Conservation (phyloP, 352 stramenopile species). For the Phytophthora nicotianae region DNA sequence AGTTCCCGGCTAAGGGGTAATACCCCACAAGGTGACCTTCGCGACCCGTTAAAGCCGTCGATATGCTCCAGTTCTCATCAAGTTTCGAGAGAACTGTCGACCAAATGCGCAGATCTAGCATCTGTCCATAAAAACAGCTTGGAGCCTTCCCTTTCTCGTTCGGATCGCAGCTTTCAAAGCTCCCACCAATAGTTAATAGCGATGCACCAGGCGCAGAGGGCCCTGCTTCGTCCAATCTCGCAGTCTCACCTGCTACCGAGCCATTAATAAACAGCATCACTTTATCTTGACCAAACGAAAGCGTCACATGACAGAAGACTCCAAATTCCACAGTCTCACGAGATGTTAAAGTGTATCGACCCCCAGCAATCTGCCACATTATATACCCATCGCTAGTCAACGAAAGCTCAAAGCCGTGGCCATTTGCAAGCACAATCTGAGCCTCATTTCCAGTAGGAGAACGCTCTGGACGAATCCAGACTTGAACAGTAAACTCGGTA, state of each 20-base stretch:
- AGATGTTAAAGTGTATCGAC: slow-evolving; percentile 44
- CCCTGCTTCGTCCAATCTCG: slow-evolving; percentile 34
- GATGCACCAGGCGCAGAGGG: slow-evolving; percentile 34
- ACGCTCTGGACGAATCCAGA: slow-evolving; percentile 62
- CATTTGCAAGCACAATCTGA: slow-evolving; percentile 68
- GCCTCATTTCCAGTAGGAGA: slow-evolving; percentile 20
- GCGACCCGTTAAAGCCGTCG: slow-evolving; percentile 38
- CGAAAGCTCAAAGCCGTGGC: slow-evolving; percentile 60
- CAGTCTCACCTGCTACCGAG: slow-evolving; percentile 39
- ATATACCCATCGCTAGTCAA: slow-evolving; percentile 48
- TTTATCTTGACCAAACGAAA: slow-evolving; percentile 49
- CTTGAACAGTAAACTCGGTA: slow-evolving; percentile 65
- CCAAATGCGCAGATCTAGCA: slow-evolving; percentile 81
- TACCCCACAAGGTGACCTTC: slow-evolving; percentile 68
- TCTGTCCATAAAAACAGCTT: slow-evolving; percentile 62
- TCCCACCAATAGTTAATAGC: slow-evolving; percentile 57
- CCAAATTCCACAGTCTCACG: slow-evolving; percentile 43
- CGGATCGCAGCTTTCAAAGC: slow-evolving; percentile 40
- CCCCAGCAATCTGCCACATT: slow-evolving; percentile 55
- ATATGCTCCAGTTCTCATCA: slow-evolving; percentile 38
- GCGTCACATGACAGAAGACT: slow-evolving; percentile 67
- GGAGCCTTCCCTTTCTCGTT: slow-evolving; percentile 27
- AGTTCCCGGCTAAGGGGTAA: slow-evolving; percentile 73
- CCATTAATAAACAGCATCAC: slow-evolving; percentile 56
- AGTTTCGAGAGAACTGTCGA: slow-evolving; percentile 38